phyloP scores from a whole-genome alignment of 345 rosid genomes.

The Eucalyptus marginata region DNA sequence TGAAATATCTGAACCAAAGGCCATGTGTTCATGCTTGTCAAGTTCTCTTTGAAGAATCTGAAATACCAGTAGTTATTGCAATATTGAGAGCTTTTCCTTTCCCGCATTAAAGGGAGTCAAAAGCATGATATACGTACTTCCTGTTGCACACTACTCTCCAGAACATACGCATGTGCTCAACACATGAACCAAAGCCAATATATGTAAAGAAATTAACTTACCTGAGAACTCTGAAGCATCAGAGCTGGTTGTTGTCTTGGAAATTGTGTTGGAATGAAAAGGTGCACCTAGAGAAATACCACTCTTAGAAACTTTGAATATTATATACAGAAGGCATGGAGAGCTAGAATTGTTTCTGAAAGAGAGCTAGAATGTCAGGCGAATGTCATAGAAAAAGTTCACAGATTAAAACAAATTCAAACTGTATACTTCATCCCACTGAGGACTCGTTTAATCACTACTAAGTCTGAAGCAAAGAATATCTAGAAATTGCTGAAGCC shows the following conservation, averaged over 20 bases:
- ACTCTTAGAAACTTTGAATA: background rate
- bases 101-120: background rate
- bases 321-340: background rate
- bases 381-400: background rate
- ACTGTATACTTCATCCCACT: background rate
- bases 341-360: background rate
- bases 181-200: background rate
- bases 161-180: background rate
- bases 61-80: background rate
- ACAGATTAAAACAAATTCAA: background rate
- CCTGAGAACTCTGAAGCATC: constrained; percentile 86
- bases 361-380: background rate
- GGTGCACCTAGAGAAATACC: constrained; percentile 43
- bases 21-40: background rate
- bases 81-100: background rate
- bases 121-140: background rate
- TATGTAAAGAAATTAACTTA: background rate
- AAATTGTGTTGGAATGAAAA: constrained; percentile 59
- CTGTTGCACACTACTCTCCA: background rate
- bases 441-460: background rate
- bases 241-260: constrained; percentile 81
- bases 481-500: background rate
- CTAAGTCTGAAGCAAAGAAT: background rate
- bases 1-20: background rate
- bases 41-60: background rate